A percentile compares a stretch with the other conserved stretches of the same genome.
Evolutionary conservation across 1,284 basidiomycete species (phyloP).

Genomic region (Omphalotus olearius): DNA sequence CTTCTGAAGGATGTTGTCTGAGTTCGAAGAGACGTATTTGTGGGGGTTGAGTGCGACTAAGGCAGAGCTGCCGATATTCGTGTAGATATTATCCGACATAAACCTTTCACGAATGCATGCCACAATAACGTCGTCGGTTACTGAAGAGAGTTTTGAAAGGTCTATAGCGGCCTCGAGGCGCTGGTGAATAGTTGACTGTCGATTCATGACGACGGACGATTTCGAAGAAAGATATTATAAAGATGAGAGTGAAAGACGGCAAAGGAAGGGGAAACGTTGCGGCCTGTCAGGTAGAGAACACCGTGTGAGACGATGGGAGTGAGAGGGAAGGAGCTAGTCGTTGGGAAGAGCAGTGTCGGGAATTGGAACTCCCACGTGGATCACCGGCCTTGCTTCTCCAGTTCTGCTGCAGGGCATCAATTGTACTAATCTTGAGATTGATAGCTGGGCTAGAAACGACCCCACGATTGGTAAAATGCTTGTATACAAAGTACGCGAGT

Average conservation of each 20-base stretch:
- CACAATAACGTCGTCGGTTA: slow-evolving; percentile 77
- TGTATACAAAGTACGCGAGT: too few relatives aligned
- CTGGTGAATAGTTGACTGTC: slow-evolving; percentile 41
- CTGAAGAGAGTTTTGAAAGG: slow-evolving; percentile 54
- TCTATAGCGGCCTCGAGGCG: slow-evolving; percentile 65
- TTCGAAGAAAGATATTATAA: not conserved
- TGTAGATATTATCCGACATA: slow-evolving; percentile 81
- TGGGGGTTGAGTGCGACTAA: slow-evolving; percentile 87
- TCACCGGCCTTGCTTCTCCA: not conserved
- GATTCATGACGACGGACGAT: slow-evolving; percentile 1
- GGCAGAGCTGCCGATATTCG: slow-evolving; percentile 62
- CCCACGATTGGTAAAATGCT: too few relatives aligned
- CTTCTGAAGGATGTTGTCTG: slow-evolving; percentile 78
- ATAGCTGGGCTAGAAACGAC: too few relatives aligned
- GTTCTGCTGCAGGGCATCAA: too few relatives aligned
- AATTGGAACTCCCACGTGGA: not conserved
- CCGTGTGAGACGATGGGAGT: not conserved
- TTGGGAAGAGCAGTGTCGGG: slow-evolving; percentile 1
- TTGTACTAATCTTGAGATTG: too few relatives aligned
- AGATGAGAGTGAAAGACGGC: not conserved
- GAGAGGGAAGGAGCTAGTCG: not conserved
- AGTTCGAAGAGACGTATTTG: slow-evolving; percentile 78
- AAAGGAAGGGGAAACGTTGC: not conserved
- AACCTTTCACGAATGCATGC: slow-evolving; percentile 84
- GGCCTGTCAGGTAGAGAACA: slow-evolving; percentile 4